Evolutionary conservation across 768 basidiomycete species (phyloP), one percentile per base, ranked within the genome.

Genomic region (Daedalea quercina): DNA sequence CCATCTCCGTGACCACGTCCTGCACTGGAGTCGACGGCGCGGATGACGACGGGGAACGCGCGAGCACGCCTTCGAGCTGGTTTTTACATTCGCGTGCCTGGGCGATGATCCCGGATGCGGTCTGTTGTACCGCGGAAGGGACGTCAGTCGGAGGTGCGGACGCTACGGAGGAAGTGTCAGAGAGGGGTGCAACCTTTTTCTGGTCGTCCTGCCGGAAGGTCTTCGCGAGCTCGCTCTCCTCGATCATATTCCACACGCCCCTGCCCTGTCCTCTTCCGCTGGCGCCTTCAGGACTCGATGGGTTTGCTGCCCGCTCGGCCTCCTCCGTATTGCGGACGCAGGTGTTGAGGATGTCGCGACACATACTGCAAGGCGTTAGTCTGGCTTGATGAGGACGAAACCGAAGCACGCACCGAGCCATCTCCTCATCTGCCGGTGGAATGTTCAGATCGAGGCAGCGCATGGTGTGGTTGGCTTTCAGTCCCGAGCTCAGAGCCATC

Each of bases 251-350:
- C 90, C 90, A 92, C 12, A 92, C 78, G 1, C 87, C 87, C 60
- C 81, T 90, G 8, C 69, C 73, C 42, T 67, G 59, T 3, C 80
- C 82, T n/a, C 80, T 75, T 3, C 80, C 80, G 54, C 76, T 77
- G 22, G 56, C 58, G 11, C 65, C 63, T 12, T 60, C 62, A 4
- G 56, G 60, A 2, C 60, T 60, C 6, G 62, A 45, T 3, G 45
- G 47, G 19, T 64, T 57, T 1, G 66, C 57, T 8, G 57, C 62
- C 48, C 60, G 65, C 60, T 86, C 87, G 0, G 87, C 94, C 52
- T 87, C 84, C 65, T 97, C 94, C 0, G 95, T 98, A 59, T 99
- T 98, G 53, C 94, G 74, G 8, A 94, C 83, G 66, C 95, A 99
- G 11, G 84, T 81, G 57, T 87, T 90, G 55, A 98, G 69, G 50